A percentile compares a stretch with the other conserved stretches of the same genome.
These are phyloP conservation scores for Ophiostoma himal-ulmi DNA, from an alignment of 2,329 filamentous ascomycete species.

Conservation along the genomic window DNA sequence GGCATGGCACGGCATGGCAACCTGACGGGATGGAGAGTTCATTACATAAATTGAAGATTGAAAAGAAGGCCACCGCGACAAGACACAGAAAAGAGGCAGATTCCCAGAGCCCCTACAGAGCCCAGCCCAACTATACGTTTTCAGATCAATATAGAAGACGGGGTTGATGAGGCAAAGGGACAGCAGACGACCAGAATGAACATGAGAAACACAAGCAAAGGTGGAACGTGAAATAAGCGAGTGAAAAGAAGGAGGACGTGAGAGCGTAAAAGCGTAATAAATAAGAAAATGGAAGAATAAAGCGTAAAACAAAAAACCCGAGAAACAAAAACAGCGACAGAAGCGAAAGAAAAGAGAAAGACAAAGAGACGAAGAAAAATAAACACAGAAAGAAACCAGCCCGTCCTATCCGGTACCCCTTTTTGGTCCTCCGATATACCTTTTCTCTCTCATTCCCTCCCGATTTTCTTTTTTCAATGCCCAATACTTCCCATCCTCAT, in stretches of 20 bases:
- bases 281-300: not conserved
- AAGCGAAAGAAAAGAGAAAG: not conserved
- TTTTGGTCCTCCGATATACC: conserved; percentile 14
- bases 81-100: conserved; percentile 5
- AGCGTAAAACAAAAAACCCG: not conserved
- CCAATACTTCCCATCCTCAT: not conserved
- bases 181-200: not conserved
- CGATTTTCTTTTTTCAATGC: not conserved
- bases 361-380: not conserved
- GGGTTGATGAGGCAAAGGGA: too few relatives aligned
- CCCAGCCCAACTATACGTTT: not conserved
- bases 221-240: too few relatives aligned
- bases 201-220: too few relatives aligned
- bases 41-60: not conserved
- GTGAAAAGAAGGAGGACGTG: too few relatives aligned
- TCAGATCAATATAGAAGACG: not conserved
- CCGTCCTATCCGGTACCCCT: conserved; percentile 7
- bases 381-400: conserved; percentile 4
- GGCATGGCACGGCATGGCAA: not conserved
- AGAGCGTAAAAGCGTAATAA: not conserved
- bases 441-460: not conserved
- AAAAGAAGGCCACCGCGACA: conserved; percentile 16
- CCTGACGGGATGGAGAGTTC: not conserved
- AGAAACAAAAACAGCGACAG: not conserved
- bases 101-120: not conserved